These are phyloP conservation scores for Bacidia rubella DNA, from an alignment of 495 filamentous ascomycete genomes.

Conservation along the genomic window DNA sequence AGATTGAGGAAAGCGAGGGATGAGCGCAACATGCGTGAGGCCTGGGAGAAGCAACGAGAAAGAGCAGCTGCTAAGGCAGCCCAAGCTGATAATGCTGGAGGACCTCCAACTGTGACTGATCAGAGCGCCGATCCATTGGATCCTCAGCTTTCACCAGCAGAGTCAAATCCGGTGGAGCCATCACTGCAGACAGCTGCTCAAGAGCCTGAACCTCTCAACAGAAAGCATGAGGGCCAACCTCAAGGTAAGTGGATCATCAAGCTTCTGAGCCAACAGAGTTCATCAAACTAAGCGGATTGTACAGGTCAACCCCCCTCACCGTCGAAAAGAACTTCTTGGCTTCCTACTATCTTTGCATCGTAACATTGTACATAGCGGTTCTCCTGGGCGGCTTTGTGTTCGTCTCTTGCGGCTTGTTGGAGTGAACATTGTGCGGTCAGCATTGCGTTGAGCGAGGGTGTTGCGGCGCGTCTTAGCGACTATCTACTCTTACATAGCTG, in stretches of 20 bases:
- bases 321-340: slow-evolving; percentile 21
- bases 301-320: slow-evolving; percentile 7
- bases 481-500: too few species aligned
- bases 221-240: slow-evolving; percentile 8
- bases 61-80: slow-evolving; percentile 24
- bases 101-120: slow-evolving; percentile 11
- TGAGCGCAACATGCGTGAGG: slow-evolving; percentile 71
- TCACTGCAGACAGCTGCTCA: not conserved
- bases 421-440: not conserved
- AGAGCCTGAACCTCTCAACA: slow-evolving; percentile 5
- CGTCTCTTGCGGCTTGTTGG: slow-evolving; percentile 3
- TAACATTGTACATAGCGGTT: not conserved
- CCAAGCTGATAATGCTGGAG: slow-evolving; percentile 11
- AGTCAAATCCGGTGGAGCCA: too few species aligned
- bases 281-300: not conserved
- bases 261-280: not conserved
- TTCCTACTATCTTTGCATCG: slow-evolving; percentile 22
- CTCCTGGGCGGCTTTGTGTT: not conserved
- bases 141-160: slow-evolving; percentile 13
- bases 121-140: slow-evolving; percentile 18
- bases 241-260: slow-evolving; percentile 1
- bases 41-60: slow-evolving; percentile 58
- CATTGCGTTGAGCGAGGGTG: slow-evolving; percentile 11
- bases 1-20: slow-evolving; percentile 72
- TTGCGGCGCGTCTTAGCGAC: too few species aligned